Evolutionary conservation across 257 asterid genomes (phyloP).

Genomic region (Penstemon eatonii): DNA sequence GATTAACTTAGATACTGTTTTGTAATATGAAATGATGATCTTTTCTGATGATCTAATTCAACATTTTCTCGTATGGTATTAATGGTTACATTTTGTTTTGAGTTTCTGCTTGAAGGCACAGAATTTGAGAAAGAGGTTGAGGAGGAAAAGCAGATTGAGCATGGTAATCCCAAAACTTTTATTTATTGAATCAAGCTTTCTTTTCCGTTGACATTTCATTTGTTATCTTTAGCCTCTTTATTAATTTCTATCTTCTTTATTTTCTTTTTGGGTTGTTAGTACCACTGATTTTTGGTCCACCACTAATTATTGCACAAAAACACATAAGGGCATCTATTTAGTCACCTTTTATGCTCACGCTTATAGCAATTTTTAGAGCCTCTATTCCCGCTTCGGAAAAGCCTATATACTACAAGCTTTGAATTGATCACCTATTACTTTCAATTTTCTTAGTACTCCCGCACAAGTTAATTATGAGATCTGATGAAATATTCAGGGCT

Average conservation of each 20-base stretch:
- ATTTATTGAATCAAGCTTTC: constrained; percentile 30
- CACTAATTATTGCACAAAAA: constrained; percentile 39
- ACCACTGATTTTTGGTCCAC: constrained; percentile 48
- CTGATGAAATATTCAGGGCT: background rate
- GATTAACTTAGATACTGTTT: background rate
- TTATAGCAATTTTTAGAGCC: constrained; percentile 32
- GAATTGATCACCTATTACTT: constrained; percentile 13
- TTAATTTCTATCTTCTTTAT: constrained; percentile 12
- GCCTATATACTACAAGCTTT: constrained; percentile 28
- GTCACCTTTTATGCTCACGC: constrained; percentile 39
- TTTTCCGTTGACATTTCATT: constrained; percentile 49
- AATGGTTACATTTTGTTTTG: background rate
- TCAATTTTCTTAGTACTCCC: background rate
- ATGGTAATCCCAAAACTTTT: constrained; percentile 31
- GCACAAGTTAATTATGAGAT: background rate
- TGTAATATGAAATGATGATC: background rate
- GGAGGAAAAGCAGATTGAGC: constrained; percentile 22
- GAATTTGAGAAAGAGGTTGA: constrained; percentile 39
- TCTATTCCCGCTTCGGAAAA: constrained; percentile 34
- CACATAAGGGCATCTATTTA: constrained; percentile 32
- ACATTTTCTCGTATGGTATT: background rate
- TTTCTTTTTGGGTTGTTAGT: constrained; percentile 26
- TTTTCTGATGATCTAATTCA: background rate
- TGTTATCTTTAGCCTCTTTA: constrained; percentile 12
- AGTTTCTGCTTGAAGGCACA: constrained; percentile 24